phyloP scores from a whole-genome alignment of 192 early-diverging fungal genomes.

The Coemansia biformis region DNA sequence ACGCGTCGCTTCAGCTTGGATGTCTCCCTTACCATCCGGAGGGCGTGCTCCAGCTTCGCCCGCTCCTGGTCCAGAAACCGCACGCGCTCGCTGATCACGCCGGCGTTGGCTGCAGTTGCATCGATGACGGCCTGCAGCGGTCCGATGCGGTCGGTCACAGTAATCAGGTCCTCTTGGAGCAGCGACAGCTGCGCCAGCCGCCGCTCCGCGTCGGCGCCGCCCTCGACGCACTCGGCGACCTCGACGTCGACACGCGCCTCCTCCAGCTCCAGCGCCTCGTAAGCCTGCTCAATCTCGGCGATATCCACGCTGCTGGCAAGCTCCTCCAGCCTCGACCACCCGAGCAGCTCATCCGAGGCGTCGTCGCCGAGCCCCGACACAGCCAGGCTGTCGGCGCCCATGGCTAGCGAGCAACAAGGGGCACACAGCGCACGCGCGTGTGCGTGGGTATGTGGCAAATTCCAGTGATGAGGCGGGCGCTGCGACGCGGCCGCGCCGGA shows the following conservation, averaged over 20 bases:
- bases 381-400: slow-evolving; percentile 1
- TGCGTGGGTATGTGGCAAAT: too few relatives aligned
- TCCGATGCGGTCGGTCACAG: slow-evolving; percentile 8
- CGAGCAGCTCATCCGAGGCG: slow-evolving; percentile 14
- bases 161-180: slow-evolving; percentile 7
- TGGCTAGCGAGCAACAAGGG: background rate
- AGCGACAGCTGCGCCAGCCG: slow-evolving; percentile 13
- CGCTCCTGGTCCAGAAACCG: slow-evolving; percentile 78
- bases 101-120: slow-evolving; percentile 59
- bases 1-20: slow-evolving; percentile 44
- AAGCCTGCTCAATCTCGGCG: slow-evolving; percentile 30
- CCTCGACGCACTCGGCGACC: slow-evolving; percentile 29
- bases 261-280: slow-evolving; percentile 38
- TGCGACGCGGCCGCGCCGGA: too few relatives aligned
- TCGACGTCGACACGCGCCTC: slow-evolving; percentile 46
- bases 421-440: too few relatives aligned
- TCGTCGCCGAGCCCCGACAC: slow-evolving; percentile 8
- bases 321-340: slow-evolving; percentile 13
- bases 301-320: slow-evolving; percentile 13
- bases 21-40: slow-evolving; percentile 67
- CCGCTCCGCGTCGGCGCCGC: slow-evolving; percentile 6
- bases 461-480: too few relatives aligned
- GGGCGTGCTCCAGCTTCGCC: slow-evolving; percentile 64
- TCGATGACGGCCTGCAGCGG: slow-evolving; percentile 35
- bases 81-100: slow-evolving; percentile 79